Percentiles rank a stretch among this genome's conserved stretches.
These are phyloP conservation scores for Torulaspora globosa DNA, from an alignment of 1,139 yeast genomes.

Conservation along the genomic window DNA sequence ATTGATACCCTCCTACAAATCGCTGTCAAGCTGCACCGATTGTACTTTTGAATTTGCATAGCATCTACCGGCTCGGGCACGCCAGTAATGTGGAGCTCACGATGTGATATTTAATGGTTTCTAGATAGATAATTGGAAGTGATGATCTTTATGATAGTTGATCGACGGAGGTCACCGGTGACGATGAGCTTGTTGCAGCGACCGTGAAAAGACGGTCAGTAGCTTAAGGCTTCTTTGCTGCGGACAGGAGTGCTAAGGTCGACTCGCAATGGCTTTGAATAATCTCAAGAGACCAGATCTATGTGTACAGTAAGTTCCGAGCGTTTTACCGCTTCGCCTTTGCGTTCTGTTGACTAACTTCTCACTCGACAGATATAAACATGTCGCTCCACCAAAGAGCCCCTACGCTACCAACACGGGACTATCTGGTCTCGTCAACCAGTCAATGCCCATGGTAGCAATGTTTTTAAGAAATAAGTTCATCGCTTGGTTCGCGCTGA, in stretches of 20 bases:
- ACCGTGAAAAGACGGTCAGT: background rate
- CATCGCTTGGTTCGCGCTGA: constrained; percentile 37
- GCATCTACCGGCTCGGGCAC: background rate
- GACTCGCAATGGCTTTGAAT: constrained; percentile 23
- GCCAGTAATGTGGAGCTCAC: background rate
- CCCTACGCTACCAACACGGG: constrained; percentile 42
- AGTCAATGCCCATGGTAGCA: constrained; percentile 67
- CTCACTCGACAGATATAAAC: constrained; percentile 21
- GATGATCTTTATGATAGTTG: background rate
- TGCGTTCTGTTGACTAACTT: constrained; percentile 5
- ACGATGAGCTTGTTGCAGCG: background rate
- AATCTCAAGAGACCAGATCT: constrained; percentile 39
- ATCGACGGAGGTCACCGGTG: constrained; percentile 3
- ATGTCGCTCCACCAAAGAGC: constrained; percentile 47
- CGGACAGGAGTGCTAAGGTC: background rate
- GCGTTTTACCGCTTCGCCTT: constrained; percentile 3
- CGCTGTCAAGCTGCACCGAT: constrained; percentile 17
- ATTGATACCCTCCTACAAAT: constrained; percentile 44
- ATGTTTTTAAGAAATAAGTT: constrained; percentile 47
- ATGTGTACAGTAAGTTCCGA: constrained; percentile 44
- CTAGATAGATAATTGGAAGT: constrained; percentile 1
- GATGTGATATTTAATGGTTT: constrained; percentile 1
- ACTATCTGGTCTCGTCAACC: constrained; percentile 42
- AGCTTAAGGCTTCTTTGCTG: too few species aligned
- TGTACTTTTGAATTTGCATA: constrained; percentile 31